Conservation (phyloP, 1,139 yeast species). For the Yamadazyma oceani region DNA sequence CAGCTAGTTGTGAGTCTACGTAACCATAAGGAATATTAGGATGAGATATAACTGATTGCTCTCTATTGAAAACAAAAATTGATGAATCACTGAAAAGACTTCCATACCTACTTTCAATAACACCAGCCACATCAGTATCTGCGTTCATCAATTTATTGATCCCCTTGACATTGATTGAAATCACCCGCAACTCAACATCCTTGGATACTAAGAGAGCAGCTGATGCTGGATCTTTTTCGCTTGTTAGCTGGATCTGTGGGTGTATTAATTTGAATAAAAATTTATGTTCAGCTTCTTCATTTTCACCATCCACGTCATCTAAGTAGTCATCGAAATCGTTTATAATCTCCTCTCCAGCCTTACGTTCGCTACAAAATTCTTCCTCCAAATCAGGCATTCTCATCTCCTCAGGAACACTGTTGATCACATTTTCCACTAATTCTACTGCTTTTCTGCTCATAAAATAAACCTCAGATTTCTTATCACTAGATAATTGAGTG, state of each 20-base stretch:
- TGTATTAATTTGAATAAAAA: slow-evolving; percentile 42
- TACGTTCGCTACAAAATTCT: slow-evolving; percentile 17
- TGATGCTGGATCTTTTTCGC: slow-evolving; percentile 33
- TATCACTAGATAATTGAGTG: slow-evolving; percentile 56
- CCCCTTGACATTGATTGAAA: slow-evolving; percentile 53
- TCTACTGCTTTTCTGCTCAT: slow-evolving; percentile 72
- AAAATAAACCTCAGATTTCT: slow-evolving; percentile 58
- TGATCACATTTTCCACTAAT: slow-evolving; percentile 47
- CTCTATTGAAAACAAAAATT: slow-evolving; percentile 60
- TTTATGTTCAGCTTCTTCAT: slow-evolving; percentile 38
- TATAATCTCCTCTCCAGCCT: slow-evolving; percentile 33
- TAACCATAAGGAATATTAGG: slow-evolving; percentile 29
- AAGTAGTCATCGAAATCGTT: slow-evolving; percentile 34
- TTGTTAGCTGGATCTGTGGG: slow-evolving; percentile 45
- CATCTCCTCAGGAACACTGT: slow-evolving; percentile 16
- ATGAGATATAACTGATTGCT: slow-evolving; percentile 24
- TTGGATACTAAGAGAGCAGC: slow-evolving; percentile 62
- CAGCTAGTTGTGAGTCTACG: slow-evolving; percentile 20
- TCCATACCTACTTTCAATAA: slow-evolving; percentile 73
- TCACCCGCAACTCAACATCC: slow-evolving; percentile 66
- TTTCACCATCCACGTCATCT: slow-evolving; percentile 24
- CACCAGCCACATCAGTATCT: slow-evolving; percentile 37
- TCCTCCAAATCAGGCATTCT: slow-evolving; percentile 14
- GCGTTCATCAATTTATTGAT: slow-evolving; percentile 46
- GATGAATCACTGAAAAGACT: slow-evolving; percentile 68